Conservation (phyloP, 2,329 filamentous ascomycete genomes). For the Corynespora cassiicola region DNA sequence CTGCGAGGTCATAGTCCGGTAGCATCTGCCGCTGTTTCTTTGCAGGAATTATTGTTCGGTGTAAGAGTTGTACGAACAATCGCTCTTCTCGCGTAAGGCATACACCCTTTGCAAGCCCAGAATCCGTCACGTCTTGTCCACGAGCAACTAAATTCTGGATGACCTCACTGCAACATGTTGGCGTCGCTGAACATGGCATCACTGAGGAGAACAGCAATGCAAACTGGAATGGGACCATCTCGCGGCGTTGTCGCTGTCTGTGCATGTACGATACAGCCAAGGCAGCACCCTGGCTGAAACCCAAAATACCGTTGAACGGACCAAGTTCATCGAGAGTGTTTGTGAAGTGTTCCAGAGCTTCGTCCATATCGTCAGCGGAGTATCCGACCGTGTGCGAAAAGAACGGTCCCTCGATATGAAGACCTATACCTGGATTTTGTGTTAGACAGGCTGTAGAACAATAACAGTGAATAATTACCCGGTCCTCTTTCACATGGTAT, state of each 20-base stretch:
- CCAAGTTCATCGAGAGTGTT: conserved; percentile 3
- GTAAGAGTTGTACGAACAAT: conserved; percentile 3
- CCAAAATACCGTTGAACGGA: conserved; percentile 1
- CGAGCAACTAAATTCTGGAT: conserved; percentile 1
- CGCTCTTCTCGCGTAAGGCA: conserved; percentile 4
- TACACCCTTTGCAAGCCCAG: not conserved
- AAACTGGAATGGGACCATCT: conserved; percentile 4
- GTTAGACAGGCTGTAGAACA: not conserved
- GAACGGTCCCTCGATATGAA: conserved; percentile 6
- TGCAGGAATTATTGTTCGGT: conserved; percentile 1
- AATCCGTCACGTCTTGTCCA: conserved; percentile 3
- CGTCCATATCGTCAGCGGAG: conserved; percentile 2
- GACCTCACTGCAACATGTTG: conserved; percentile 1
- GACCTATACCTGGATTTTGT: conserved; percentile 1
- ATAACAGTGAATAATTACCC: not conserved
- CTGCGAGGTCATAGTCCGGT: conserved; percentile 6
- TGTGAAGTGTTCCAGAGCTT: conserved; percentile 2
- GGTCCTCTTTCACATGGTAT: conserved; percentile 1
- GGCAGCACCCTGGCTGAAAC: conserved; percentile 1
- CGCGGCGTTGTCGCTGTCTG: conserved; percentile 1
- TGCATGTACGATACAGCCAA: conserved; percentile 6
- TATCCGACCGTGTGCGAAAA: conserved; percentile 5
- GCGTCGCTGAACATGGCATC: conserved; percentile 4
- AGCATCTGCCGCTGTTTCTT: conserved; percentile 4
- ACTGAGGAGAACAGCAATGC: conserved; percentile 6